Base-by-base conservation (phyloP, 768 basidiomycete species). In the Boletus barrowsii region DNA sequence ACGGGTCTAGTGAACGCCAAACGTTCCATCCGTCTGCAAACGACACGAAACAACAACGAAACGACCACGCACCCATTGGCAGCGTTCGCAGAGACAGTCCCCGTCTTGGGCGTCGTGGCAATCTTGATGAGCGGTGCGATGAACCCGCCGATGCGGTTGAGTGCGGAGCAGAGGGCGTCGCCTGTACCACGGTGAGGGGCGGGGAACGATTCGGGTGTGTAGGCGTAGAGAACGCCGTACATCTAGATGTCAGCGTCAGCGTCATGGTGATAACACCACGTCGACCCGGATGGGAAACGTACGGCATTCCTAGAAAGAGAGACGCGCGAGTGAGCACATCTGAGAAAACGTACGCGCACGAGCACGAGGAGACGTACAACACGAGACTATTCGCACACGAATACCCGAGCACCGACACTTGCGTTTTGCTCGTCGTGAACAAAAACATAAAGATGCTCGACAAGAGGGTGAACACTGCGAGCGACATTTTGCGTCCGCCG, bases 161-260 rank as follows among this genome's bases (percentile, higher is more conserved):
- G 72, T 15, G 73, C 76, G 55, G 73, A 74, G 57, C 67, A 77
- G 58, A 75, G 75, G 4, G 80, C 81, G 51, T 80, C 77, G 10
- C 79, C 81, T 0, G 81, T 81, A 3, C 82, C 82, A 35, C 82
- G 75, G 57, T 81, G 79, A 4, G 79, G 77, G 0, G 79, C 79
- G 0, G 82, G 79, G 70, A 84, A 83, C 18, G 80, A 78, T 61
- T 83, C 82, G 1, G 82, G 82, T 9, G 82, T 83, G 59, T 82
- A 82, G 2, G 81, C 81, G 49, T 77, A 83, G 14, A 82, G 69
- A 10, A 81, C 73, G 10, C 79, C 81, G 54, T 81, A 80, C 77
- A 79, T 77, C 75, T 68, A 45, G 10, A 4, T 30, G 37, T 39
- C 2, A 18, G n/a, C n/a, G 17, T 36, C 35, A 36, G 35, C 15